These are phyloP conservation scores for Sphaerobolus stellatus DNA, from an alignment of 1,284 basidiomycete species.

Conservation along the genomic window DNA sequence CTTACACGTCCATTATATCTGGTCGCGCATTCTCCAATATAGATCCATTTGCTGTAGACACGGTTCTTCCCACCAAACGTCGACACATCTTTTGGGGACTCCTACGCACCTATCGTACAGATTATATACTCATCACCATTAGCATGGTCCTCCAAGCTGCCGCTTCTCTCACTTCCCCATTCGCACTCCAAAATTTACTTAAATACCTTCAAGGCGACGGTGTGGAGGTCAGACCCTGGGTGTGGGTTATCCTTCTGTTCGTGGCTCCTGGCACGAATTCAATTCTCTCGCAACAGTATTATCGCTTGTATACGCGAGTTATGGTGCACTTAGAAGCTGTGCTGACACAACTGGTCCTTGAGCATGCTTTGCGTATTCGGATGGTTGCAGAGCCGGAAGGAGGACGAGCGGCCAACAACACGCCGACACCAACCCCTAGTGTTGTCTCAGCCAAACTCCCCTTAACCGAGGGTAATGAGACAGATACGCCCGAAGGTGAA, in stretches of 20 bases:
- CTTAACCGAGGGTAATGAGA: not conserved
- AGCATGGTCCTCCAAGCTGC: constrained; percentile 8
- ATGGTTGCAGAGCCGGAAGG: constrained; percentile 34
- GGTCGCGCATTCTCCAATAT: not conserved
- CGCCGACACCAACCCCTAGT: not conserved
- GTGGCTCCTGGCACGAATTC: constrained; percentile 32
- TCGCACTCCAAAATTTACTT: constrained; percentile 36
- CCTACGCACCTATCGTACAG: constrained; percentile 13
- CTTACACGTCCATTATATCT: constrained; percentile 29
- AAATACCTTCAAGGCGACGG: constrained; percentile 34
- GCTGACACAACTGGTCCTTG: constrained; percentile 57
- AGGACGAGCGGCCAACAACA: not conserved
- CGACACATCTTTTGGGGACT: constrained; percentile 35
- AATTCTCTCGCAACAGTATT: not conserved
- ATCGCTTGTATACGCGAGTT: constrained; percentile 17
- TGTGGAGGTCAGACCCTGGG: constrained; percentile 30
- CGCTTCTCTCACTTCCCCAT: constrained; percentile 27
- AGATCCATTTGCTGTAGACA: not conserved
- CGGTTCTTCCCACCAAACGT: constrained; percentile 24
- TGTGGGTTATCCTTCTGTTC: constrained; percentile 41
- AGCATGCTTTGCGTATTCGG: constrained; percentile 55
- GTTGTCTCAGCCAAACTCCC: not conserved
- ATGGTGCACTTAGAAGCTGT: constrained; percentile 48
- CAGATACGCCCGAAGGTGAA: constrained; percentile 8
- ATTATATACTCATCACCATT: constrained; percentile 23